Conservation (phyloP, 1,284 basidiomycete species). For the Rhodotorula mucilaginosa region DNA sequence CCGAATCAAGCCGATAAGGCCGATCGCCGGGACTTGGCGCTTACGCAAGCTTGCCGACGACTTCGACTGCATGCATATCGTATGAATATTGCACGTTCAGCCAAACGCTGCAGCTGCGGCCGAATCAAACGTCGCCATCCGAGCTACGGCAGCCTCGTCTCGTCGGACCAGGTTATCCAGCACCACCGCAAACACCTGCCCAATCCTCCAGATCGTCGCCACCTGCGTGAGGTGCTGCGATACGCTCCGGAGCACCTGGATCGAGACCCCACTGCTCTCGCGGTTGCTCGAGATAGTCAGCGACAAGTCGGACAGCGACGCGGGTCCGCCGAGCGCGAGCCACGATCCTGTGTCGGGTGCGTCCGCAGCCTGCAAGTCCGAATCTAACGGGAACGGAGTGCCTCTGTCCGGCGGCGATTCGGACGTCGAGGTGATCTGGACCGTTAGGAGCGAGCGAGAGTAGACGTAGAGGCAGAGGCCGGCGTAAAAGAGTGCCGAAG, state of each 20-base stretch:
- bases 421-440: neutral
- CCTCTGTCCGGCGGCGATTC: neutral
- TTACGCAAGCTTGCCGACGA: too few species aligned
- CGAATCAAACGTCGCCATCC: neutral
- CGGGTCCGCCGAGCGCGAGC: neutral
- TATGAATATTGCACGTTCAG: too few species aligned
- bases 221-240: neutral
- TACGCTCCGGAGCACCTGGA: neutral
- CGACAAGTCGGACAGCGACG: neutral
- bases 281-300: neutral
- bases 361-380: neutral
- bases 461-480: constrained; percentile 3
- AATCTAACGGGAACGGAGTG: neutral
- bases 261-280: neutral
- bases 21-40: too few species aligned
- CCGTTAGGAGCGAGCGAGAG: neutral
- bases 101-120: too few species aligned
- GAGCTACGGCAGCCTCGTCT: neutral
- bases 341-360: neutral
- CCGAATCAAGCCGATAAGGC: too few species aligned
- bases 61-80: too few species aligned
- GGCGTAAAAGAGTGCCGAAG: neutral
- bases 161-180: neutral
- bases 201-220: neutral
- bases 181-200: neutral